Conservation (phyloP, 257 asterid genomes). For the Solanum acaule region DNA sequence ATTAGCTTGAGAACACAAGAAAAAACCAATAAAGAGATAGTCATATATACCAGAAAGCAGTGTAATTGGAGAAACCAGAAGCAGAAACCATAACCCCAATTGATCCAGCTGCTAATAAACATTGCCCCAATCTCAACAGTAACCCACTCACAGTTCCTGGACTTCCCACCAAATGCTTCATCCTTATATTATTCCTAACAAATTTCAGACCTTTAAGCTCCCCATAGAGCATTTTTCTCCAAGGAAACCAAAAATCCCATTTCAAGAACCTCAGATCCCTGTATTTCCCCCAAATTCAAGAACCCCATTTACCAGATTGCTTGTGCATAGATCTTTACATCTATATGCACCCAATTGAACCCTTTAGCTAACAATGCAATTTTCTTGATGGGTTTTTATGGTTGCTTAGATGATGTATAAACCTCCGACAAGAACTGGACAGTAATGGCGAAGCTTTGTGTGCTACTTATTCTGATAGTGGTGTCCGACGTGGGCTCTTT, state of each 20-base stretch:
- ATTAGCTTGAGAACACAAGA: too few relatives aligned
- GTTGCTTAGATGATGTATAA: background rate
- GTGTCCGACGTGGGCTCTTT: background rate
- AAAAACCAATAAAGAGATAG: background rate
- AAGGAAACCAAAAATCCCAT: conserved; percentile 33
- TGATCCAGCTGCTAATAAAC: conserved; percentile 74
- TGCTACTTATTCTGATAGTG: background rate
- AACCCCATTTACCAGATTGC: background rate
- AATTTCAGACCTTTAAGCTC: background rate
- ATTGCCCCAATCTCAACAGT: conserved; percentile 72
- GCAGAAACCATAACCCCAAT: conserved; percentile 89
- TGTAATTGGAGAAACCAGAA: conserved; percentile 73
- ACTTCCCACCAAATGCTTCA: conserved; percentile 77
- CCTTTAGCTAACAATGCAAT: background rate
- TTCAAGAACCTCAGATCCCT: conserved; percentile 37
- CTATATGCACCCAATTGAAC: background rate
- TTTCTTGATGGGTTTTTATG: background rate
- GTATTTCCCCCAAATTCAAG: background rate
- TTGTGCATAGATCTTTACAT: background rate
- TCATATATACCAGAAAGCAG: conserved; percentile 76
- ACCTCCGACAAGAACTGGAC: background rate
- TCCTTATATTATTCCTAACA: conserved; percentile 6
- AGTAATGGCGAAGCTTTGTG: background rate
- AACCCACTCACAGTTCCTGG: conserved; percentile 75
- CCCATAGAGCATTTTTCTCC: conserved; percentile 19